A percentile compares a stretch with the other conserved stretches of the same genome.
These are phyloP conservation scores for Auricularia cornea DNA, from an alignment of 768 basidiomycete genomes.

Conservation along the genomic window DNA sequence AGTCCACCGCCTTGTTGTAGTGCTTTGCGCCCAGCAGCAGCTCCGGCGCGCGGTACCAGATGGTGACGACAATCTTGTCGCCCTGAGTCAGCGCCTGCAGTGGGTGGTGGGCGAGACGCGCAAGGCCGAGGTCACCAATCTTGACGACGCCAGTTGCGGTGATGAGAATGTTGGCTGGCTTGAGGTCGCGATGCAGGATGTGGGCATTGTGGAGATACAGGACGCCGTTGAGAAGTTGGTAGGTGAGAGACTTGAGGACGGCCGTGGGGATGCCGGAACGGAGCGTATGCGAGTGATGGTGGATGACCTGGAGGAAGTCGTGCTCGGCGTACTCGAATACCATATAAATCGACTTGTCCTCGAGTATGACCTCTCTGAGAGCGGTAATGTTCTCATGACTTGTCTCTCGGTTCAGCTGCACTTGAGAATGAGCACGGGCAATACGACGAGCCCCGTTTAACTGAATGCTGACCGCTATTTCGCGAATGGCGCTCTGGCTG, in stretches of 20 bases:
- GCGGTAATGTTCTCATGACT: constrained; percentile 86
- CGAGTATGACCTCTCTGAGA: constrained; percentile 88
- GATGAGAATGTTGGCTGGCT: constrained; percentile 97
- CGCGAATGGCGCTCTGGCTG: constrained; percentile 93
- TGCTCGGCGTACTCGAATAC: constrained; percentile 99
- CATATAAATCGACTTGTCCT: constrained; percentile 99
- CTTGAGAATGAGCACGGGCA: no score
- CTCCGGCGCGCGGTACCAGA: constrained; percentile 98
- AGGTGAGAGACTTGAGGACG: constrained; percentile 87
- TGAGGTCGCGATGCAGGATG: constrained; percentile 94
- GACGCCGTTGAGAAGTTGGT: constrained; percentile 90
- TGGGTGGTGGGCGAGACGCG: constrained; percentile 83
- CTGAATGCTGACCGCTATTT: constrained; percentile 87
- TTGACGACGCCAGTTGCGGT: constrained; percentile 84
- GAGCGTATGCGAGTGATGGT: constrained; percentile 89
- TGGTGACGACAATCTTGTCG: constrained; percentile 98
- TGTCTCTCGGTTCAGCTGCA: constrained; percentile 80
- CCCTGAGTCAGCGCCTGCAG: constrained; percentile 86
- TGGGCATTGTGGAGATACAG: constrained; percentile 91
- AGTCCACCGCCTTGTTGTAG: constrained; percentile 93
- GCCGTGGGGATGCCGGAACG: constrained; percentile 64
- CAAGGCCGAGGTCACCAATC: constrained; percentile 96
- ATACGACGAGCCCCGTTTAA: no score
- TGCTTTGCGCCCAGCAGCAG: constrained; percentile 93
- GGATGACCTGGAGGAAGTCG: constrained; percentile 99